Percentiles rank a stretch among this genome's conserved stretches.
These are phyloP conservation scores for Austroboletus rostrupii DNA, from an alignment of 1,284 basidiomycete genomes.

Conservation along the genomic window DNA sequence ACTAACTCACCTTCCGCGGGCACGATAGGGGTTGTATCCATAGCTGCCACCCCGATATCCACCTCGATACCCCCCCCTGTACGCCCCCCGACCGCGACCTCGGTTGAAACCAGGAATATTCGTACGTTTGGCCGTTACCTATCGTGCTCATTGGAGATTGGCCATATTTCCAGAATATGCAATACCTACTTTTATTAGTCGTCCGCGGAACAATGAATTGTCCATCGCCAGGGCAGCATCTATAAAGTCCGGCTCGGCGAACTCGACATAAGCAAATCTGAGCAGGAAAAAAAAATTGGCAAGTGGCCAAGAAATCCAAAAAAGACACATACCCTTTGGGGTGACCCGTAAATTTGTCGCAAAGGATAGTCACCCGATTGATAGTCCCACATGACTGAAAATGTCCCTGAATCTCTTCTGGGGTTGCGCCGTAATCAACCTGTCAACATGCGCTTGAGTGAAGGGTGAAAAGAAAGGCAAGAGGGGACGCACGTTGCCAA, in stretches of 20 bases:
- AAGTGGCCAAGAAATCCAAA: conserved; percentile 1
- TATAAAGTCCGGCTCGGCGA: conserved; percentile 91
- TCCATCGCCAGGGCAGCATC: conserved; percentile 94
- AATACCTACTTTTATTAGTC: conserved; percentile 77
- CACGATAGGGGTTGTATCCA: conserved; percentile 76
- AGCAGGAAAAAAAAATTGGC: conserved; percentile 5
- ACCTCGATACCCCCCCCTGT: conserved; percentile 61
- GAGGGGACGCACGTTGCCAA: conserved; percentile 82
- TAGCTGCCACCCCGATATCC: conserved; percentile 45
- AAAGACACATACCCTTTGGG: conserved; percentile 82
- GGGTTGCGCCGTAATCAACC: conserved; percentile 98
- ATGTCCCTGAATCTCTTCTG: conserved; percentile 97
- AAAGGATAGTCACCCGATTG: conserved; percentile 98
- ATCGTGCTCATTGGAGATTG: conserved; percentile 2
- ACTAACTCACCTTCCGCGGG: conserved; percentile 68
- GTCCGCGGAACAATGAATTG: conserved; percentile 91
- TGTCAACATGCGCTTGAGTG: conserved; percentile 32
- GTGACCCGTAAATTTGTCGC: conserved; percentile 99
- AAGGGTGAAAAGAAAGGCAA: conserved; percentile 6
- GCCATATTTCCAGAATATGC: conserved; percentile 1
- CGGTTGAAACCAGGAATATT: conserved; percentile 89
- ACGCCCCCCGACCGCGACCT: conserved; percentile 75
- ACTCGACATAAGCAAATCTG: conserved; percentile 98
- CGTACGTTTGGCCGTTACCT: conserved; percentile 92
- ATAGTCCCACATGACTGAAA: conserved; percentile 98